Evolutionary conservation across 2,329 filamentous ascomycete genomes (phyloP), one percentile per base, ranked within the genome.

Genomic region (Ceratocystis huliohia): DNA sequence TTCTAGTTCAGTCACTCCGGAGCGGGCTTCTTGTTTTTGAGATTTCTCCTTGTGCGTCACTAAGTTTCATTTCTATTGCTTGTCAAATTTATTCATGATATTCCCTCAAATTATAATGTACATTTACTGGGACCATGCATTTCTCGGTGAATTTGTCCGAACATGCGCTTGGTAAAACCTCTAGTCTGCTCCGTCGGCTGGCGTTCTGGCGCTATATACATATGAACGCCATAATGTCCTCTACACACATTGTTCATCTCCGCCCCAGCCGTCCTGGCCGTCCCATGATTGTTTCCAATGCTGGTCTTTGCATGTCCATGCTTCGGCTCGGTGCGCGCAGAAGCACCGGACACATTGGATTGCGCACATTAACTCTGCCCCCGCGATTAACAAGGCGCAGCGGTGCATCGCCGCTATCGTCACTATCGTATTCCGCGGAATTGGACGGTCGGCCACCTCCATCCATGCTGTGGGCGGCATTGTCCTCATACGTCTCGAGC

Each of bases 401-500:
- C 63, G 74, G 77, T 20, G 74, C 73, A n/a, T 79, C 57, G 15
- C 57, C 61, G 5, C 50, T 48, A 44, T 64, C 69, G 17, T 69
- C 69, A 33, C 68, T 69, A 64, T 77, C 78, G 1, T 76, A 78
- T 22, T 64, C 65, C 1, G 17, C 74, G 74, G 53, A 57, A 5
- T 33, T 57, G 15, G 25, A 33, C 15, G 53, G 17, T 1, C 75
- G 76, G 5, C 78, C 77, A 17, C 15, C 45, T 50, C 33, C 33
- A 22, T 7, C 46, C 6, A 20, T 15, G 22, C 22, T 28, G 5
- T 57, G 53, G 25, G 53, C 53, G 22, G 59, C 33, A 28, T 77
- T 77, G 1, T 90, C 48, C 48, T 50, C 87, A 66, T 89, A 88
- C 69, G 90, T 83, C 0, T 88, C 88, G 48, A 96, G 77, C 0